A percentile compares a stretch with the other conserved stretches of the same genome.
Conservation (phyloP, 768 basidiomycete species). For the Leccinum sublutescens region DNA sequence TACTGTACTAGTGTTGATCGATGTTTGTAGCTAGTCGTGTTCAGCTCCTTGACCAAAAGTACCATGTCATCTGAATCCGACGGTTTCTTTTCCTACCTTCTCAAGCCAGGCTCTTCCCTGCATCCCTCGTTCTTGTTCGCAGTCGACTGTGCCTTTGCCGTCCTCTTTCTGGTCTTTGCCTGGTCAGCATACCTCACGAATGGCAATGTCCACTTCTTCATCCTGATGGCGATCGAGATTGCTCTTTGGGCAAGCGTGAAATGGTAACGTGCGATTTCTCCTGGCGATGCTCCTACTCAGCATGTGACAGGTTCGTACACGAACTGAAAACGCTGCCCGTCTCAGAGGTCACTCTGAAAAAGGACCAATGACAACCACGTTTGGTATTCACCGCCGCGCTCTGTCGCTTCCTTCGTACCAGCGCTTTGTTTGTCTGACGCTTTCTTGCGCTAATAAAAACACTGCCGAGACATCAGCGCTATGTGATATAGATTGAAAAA, state of each 20-base stretch:
- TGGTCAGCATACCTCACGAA: conserved; percentile 57
- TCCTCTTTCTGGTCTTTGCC: conserved; percentile 58
- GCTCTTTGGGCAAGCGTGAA: conserved; percentile 78
- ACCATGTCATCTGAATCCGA: conserved; percentile 25
- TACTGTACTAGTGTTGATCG: conserved; percentile 7
- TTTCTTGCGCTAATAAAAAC: conserved; percentile 83
- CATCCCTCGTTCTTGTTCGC: conserved; percentile 64
- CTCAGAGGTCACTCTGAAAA: conserved; percentile 20
- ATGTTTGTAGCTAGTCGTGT: conserved; percentile 17
- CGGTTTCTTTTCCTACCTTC: conserved; percentile 53
- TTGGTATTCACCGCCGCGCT: conserved; percentile 41
- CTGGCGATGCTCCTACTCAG: conserved; percentile 7
- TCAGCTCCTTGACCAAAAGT: not conserved
- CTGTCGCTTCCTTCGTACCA: conserved; percentile 83
- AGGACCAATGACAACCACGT: conserved; percentile 20
- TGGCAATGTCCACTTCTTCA: conserved; percentile 66
- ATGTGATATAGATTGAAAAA: not conserved
- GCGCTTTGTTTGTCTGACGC: conserved; percentile 66
- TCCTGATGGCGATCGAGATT: conserved; percentile 61
- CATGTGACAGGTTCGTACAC: conserved; percentile 56
- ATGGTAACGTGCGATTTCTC: conserved; percentile 49
- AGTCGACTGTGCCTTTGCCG: conserved; percentile 58
- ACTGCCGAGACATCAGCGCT: conserved; percentile 45
- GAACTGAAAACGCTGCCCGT: conserved; percentile 48
- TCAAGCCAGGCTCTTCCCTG: conserved; percentile 76